Evolutionary conservation across 2,329 filamentous ascomycete genomes (phyloP), one percentile per base, ranked within the genome.

Genomic region (Penicillium concentricum): DNA sequence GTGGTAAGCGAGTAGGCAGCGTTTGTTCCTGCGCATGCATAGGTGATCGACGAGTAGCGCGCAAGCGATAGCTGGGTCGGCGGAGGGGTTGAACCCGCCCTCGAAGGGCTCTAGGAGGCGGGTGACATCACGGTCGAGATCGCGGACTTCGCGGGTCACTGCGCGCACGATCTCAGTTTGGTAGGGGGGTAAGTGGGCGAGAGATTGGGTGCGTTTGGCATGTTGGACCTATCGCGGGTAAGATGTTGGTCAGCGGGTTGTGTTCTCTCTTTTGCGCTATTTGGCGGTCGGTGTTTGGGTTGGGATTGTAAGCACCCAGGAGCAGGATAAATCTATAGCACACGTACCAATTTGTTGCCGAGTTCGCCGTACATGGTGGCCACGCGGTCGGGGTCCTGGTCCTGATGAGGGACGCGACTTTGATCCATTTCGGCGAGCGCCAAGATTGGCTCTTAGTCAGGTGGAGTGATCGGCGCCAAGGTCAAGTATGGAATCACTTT

Each of bases 21-120:
- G 88, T 75, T 99, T 99, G 75, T 99, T 96, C 54, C 94, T 85
- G 47, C 94, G 87, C 89, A 97, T 97, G 65, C 90, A 92, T 12
- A 99, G 80, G 72, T 99, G 93, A 72, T 97, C 90, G 59, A 97
- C 92, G 22, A 99, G 85, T 24, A 99, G 81, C 2, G 91, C 90
- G 71, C 91, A 96, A 3, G 93, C 92, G 32, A 88, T 88, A 10
- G 90, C 90, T 43, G 91, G 91, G 68, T 97, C 87, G 12, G 87
- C 84, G 16, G 87, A 84, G 0, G 92, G 93, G 66, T 96, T 88
- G 79, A 97, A 97, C 0, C 87, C 88, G 59, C 89, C 89, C 62
- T 89, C 85, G 72, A 93, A 94, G 0, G 91, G 90, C 56, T 90
- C 88, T 32, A 97, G 84, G 28, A 96, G 85, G 54, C 85, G 84